Base-by-base conservation (phyloP, 2,329 filamentous ascomycete species). In the Microcyclospora tardicrescens region DNA sequence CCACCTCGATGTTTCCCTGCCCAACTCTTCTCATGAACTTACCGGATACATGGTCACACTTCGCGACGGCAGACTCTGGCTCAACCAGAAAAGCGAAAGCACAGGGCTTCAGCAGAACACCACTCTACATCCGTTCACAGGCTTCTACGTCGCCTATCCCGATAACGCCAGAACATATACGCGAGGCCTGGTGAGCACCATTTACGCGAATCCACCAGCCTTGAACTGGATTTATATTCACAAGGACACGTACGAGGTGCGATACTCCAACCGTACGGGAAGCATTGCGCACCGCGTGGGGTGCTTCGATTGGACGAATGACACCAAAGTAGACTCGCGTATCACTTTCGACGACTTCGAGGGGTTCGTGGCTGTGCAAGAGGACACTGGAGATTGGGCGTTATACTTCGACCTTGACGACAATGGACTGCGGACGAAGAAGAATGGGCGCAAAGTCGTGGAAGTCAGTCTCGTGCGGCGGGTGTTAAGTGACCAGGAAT, bases 271-370 rank as follows among this genome's bases (percentile, higher is more conserved):
- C 2, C 39, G 53, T 70, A 16, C 77, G 77, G 30, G 76, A 79
- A 34, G 77, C 73, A 40, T 77, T 81, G 43, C 67, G 12, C 80
- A 93, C 58, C 64, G 79, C 41, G 73, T 87, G 38, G 85, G 84
- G 11, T 79, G 81, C 3, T 93, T 82, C 81, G 80, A 84, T 52
- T 91, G 83, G 75, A 83, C 71, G 70, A 79, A 46, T 72, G 79
- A 50, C 55, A 75, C 81, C 46, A 60, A 63, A 4, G 10, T n/a
- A 32, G 55, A 33, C 41, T 69, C 40, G 56, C 61, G 62, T 13
- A 47, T 77, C 28, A 71, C 60, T 11, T 64, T 76, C 9, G 69
- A 76, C 34, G 69, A 65, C 2, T 70, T 66, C 61, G 69, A 75
- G 48, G 67, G 67, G 10, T 77, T 76, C 43, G 64, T 74, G 2